A percentile compares a stretch with the other conserved stretches of the same genome.
Conservation (phyloP, 768 basidiomycete genomes). For the Dioszegia aurantiaca region DNA sequence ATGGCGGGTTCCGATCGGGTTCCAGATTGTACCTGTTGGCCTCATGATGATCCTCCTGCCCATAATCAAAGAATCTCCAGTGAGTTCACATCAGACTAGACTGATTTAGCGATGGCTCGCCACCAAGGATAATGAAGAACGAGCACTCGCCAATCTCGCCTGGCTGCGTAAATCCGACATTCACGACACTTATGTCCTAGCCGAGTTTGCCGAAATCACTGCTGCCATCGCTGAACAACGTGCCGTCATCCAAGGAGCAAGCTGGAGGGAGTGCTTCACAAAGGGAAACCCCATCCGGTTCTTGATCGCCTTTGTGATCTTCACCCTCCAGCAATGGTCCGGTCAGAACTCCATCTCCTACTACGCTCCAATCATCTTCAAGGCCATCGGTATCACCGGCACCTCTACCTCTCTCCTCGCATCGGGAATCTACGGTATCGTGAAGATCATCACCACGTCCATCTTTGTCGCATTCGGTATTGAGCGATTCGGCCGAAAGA, state of each 20-base stretch:
- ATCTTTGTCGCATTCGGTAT: constrained; percentile 53
- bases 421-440: constrained; percentile 53
- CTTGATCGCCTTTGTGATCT: constrained; percentile 64
- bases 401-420: constrained; percentile 50
- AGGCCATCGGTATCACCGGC: constrained; percentile 53
- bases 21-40: constrained; percentile 5
- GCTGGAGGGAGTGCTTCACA: constrained; percentile 71
- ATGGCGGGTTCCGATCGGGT: constrained; percentile 38
- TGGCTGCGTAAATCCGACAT: constrained; percentile 51
- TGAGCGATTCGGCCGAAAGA: constrained; percentile 51
- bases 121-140: constrained; percentile 48
- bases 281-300: constrained; percentile 80
- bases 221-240: constrained; percentile 74
- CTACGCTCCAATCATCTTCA: constrained; percentile 54
- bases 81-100: neutral
- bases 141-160: constrained; percentile 57
- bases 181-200: constrained; percentile 49
- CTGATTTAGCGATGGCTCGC: constrained; percentile 51
- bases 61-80: constrained; percentile 46
- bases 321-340: constrained; percentile 50
- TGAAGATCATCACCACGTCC: constrained; percentile 53
- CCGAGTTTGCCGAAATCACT: constrained; percentile 65
- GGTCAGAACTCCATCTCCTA: constrained; percentile 9
- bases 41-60: constrained; percentile 48
- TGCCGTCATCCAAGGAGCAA: constrained; percentile 64